Base-by-base conservation (phyloP, 2,329 filamentous ascomycete genomes). In the Camillea tinctor region DNA sequence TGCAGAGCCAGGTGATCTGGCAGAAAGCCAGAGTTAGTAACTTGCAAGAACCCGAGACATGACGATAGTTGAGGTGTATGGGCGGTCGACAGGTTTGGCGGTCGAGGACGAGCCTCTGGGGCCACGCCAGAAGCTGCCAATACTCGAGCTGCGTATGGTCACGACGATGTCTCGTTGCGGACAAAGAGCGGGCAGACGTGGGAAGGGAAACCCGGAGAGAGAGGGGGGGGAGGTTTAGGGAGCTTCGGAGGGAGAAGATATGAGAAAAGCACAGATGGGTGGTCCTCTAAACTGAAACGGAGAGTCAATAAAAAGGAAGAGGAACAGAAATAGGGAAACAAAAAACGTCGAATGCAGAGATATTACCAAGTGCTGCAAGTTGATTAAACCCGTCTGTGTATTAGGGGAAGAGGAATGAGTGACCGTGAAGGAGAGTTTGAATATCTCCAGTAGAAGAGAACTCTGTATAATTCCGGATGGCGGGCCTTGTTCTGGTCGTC, bases 1-100 rank as follows among this genome's bases (percentile, higher is more conserved):
- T 70, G 68, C 67, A 67, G 65, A 64, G 71, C 71, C 71, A 72
- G 70, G 66, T 66, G 64, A 65, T 72, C 74, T 75, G 74, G 74
- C 74, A 63, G 65, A 63, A 64, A 69, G 74, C 75, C 75, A 76
- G 73, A 75, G 71, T 75, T 74, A 77, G 64, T 72, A 74, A 67
- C 68, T 67, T 59, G 68, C 71, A 69, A 71, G 67, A 68, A 68
- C 68, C 71, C 68, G 69, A 75, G 73, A 74, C 75, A 76, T 77
- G 71, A 73, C 74, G 71, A 68, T 67, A 63, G 64, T 68, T 59
- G 67, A 66, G 59, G 65, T 64, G 63, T 59, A 63, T 60, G 58
- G 56, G 62, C 59, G 49, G 49, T 50, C 19, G 19, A 23, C 60
- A 55, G 61, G 55, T 36, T n/a, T 57, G 62, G 57, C 60, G 57